phyloP scores from a whole-genome alignment of 1,284 basidiomycete genomes.

The Phylloporus sp. region DNA sequence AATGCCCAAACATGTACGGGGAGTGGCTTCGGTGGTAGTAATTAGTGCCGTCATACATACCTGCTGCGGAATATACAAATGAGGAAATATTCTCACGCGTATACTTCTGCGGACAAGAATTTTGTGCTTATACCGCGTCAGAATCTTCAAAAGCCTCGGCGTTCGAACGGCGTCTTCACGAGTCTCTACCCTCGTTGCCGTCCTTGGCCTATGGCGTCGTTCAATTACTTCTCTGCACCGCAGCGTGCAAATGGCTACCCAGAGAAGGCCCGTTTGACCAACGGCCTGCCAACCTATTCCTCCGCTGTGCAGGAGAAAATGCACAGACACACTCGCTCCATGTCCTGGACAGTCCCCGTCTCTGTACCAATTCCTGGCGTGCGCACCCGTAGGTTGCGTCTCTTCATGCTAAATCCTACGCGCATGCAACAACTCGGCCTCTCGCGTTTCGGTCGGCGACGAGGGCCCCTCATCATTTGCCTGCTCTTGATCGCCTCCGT shows the following conservation, averaged over 20 bases:
- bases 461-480: slow-evolving; percentile 59
- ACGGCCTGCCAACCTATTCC: slow-evolving; percentile 65
- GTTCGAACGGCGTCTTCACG: slow-evolving; percentile 10
- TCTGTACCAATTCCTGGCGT: slow-evolving; percentile 68
- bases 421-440: slow-evolving; percentile 66
- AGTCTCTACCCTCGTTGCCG: slow-evolving; percentile 16
- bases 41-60: neutral
- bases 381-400: slow-evolving; percentile 55
- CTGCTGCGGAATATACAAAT: slow-evolving; percentile 34
- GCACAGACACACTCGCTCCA: slow-evolving; percentile 54
- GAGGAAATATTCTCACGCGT: slow-evolving; percentile 38
- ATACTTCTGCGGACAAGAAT: slow-evolving; percentile 12
- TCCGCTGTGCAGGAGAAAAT: slow-evolving; percentile 76
- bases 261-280: slow-evolving; percentile 54
- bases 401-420: slow-evolving; percentile 71
- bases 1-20: slow-evolving; percentile 80
- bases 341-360: slow-evolving; percentile 67
- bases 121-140: slow-evolving; percentile 21
- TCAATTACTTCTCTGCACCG: slow-evolving; percentile 53
- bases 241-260: slow-evolving; percentile 54
- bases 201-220: slow-evolving; percentile 51
- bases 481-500: slow-evolving; percentile 57
- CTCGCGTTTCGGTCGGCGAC: slow-evolving; percentile 64
- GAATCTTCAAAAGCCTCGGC: slow-evolving; percentile 19
- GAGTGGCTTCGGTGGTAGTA: slow-evolving; percentile 66